These are phyloP conservation scores for Ailanthus altissimus DNA, from an alignment of 345 rosid species.

Conservation along the genomic window DNA sequence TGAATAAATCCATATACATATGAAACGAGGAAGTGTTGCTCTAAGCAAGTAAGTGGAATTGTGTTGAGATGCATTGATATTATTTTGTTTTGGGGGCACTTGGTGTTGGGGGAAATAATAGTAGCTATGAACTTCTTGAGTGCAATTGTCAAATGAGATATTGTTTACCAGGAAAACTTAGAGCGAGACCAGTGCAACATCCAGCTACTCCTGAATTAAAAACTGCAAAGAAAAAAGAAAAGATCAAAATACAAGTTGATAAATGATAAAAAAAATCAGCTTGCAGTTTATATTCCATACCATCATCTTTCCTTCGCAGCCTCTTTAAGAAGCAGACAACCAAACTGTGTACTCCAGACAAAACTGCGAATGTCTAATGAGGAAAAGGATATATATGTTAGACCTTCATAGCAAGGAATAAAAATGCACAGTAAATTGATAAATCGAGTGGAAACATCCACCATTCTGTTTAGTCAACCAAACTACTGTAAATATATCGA, in stretches of 20 bases:
- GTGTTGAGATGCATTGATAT: neutral
- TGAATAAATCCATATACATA: neutral
- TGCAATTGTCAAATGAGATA: neutral
- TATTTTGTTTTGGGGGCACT: neutral
- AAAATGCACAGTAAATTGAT: constrained; percentile 1
- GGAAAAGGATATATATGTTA: constrained; percentile 3
- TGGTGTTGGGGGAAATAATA: neutral
- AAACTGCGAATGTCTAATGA: constrained; percentile 63
- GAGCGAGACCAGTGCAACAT: constrained; percentile 85
- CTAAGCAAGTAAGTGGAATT: neutral
- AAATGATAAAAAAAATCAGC: neutral
- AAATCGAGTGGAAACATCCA: neutral
- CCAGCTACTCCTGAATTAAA: constrained; percentile 92
- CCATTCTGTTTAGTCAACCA: neutral
- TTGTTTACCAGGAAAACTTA: constrained; percentile 74
- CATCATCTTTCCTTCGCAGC: constrained; percentile 92
- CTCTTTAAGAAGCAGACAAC: constrained; percentile 71
- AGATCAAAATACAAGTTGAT: neutral
- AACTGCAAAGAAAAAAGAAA: constrained; percentile 46
- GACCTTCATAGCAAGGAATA: neutral
- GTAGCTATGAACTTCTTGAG: neutral
- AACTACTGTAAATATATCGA: neutral
- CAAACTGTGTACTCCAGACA: constrained; percentile 75
- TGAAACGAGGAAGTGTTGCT: neutral
- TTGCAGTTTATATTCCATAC: constrained; percentile 38